These are phyloP conservation scores for Hippophae gyantsensis DNA, from an alignment of 306 rosid genomes.

Conservation along the genomic window DNA sequence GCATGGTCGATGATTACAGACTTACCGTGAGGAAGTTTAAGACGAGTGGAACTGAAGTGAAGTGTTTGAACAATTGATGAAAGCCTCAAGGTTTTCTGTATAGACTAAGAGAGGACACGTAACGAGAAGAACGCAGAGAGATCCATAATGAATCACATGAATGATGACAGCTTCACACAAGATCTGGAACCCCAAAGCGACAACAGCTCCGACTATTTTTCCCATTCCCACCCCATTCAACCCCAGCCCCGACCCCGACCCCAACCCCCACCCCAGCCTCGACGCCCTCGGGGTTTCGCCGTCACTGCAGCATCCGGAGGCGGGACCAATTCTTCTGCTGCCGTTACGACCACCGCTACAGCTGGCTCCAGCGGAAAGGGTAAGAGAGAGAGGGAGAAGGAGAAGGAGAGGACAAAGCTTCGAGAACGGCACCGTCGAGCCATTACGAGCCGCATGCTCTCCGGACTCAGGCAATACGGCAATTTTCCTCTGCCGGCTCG, in stretches of 20 bases:
- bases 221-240: slow-evolving; percentile 15
- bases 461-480: slow-evolving; percentile 95
- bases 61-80: too few species aligned
- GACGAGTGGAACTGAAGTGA: too few species aligned
- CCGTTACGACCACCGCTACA: slow-evolving; percentile 4
- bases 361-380: slow-evolving; percentile 35
- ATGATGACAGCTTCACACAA: slow-evolving; percentile 36
- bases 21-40: too few species aligned
- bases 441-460: slow-evolving; percentile 89
- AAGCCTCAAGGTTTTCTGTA: too few species aligned
- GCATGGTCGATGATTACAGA: too few species aligned
- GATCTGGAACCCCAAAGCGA: slow-evolving; percentile 71
- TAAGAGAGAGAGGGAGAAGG: slow-evolving; percentile 82
- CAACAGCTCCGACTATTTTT: slow-evolving; percentile 52
- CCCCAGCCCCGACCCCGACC: slow-evolving; percentile 15
- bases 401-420: slow-evolving; percentile 96
- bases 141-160: slow-evolving; percentile 10
- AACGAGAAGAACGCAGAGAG: background rate
- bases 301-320: slow-evolving; percentile 25
- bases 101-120: too few species aligned
- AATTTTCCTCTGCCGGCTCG: slow-evolving; percentile 95
- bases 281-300: slow-evolving; percentile 91
- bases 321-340: slow-evolving; percentile 2
- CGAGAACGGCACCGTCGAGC: slow-evolving; percentile 97
- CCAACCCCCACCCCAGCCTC: slow-evolving; percentile 49